Conservation (phyloP, 768 basidiomycete species). For the Phanerodontia chrysosporium region DNA sequence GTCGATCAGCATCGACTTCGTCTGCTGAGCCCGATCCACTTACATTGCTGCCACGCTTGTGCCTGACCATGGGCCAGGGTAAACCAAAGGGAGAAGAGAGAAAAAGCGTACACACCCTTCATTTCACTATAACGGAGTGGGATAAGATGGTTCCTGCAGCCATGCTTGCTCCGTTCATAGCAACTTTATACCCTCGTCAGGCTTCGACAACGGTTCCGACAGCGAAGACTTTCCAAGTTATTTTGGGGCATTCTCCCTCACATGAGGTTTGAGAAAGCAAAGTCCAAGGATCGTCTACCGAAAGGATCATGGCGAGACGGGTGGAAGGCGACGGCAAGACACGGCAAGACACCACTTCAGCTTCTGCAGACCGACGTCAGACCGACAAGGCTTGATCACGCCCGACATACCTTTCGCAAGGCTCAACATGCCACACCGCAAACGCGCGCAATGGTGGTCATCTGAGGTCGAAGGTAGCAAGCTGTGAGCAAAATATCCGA, state of each 20-base stretch:
- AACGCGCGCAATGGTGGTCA: not conserved
- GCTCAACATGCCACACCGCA: not conserved
- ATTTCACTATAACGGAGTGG: not conserved
- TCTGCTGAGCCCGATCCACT: not conserved
- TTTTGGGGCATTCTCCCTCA: not conserved
- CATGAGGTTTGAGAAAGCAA: not conserved
- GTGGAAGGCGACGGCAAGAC: not conserved
- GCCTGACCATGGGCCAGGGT: slow-evolving; percentile 13
- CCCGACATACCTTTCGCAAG: not conserved
- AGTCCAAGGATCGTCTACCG: not conserved
- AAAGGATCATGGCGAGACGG: not conserved
- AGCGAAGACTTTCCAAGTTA: not conserved
- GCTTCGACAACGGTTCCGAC: not conserved
- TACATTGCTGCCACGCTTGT: slow-evolving; percentile 16
- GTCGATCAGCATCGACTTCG: not conserved
- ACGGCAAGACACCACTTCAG: not conserved
- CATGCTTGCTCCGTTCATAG: not conserved
- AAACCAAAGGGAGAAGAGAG: slow-evolving; percentile 9
- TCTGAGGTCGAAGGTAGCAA: not conserved
- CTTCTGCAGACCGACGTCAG: not conserved
- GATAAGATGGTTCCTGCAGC: not conserved
- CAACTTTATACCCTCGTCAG: not conserved
- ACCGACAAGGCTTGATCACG: not conserved
- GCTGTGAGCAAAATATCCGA: not conserved
- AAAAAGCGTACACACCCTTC: slow-evolving; percentile 10